These are phyloP conservation scores for Suillus variegatus DNA, from an alignment of 768 basidiomycete genomes.

Conservation along the genomic window DNA sequence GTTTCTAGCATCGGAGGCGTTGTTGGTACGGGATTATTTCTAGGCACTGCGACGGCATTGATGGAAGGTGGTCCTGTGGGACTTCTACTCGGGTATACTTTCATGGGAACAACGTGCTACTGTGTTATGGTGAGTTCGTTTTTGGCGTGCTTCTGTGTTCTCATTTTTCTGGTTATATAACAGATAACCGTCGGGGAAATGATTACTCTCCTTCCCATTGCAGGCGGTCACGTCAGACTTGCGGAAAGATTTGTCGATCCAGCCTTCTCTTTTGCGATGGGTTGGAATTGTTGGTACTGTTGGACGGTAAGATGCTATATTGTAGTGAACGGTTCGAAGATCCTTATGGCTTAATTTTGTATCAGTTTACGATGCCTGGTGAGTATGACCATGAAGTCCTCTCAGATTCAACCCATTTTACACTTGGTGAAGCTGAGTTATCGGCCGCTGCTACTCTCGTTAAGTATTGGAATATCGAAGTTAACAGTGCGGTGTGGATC, in stretches of 20 bases:
- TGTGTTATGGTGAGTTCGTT: not conserved
- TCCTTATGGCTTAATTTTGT: not conserved
- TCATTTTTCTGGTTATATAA: not conserved
- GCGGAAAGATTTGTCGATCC: not conserved
- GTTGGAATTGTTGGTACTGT: slow-evolving; percentile 2
- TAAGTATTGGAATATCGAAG: not conserved
- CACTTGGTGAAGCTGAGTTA: not conserved
- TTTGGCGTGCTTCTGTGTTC: not conserved
- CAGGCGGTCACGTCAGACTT: not conserved
- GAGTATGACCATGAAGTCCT: not conserved
- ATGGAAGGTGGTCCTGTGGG: not conserved
- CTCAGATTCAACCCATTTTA: not conserved
- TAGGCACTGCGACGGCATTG: not conserved
- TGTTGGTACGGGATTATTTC: not conserved
- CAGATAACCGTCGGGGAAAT: not conserved
- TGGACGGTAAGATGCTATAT: not conserved
- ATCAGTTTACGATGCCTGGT: not conserved
- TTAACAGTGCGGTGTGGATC: not conserved
- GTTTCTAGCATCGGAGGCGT: not conserved
- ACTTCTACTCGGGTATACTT: not conserved
- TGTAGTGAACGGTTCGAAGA: not conserved
- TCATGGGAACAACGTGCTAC: not conserved
- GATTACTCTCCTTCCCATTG: not conserved
- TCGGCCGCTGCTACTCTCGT: not conserved
- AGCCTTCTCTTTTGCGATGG: not conserved